phyloP scores from a whole-genome alignment of 179 eudicot genomes.

The Beta corolliflora region DNA sequence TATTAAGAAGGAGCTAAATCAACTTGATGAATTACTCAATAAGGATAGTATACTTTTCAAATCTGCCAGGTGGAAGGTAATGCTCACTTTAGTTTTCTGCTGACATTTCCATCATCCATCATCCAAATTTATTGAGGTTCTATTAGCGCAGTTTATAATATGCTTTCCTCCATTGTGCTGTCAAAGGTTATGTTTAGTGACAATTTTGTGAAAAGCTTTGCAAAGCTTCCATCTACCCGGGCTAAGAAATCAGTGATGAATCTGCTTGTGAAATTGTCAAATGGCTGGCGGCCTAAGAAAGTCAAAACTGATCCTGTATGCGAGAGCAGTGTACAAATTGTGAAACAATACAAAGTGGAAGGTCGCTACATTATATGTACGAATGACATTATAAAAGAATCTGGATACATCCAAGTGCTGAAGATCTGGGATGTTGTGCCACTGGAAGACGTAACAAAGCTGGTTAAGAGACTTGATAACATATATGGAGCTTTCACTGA shows the following conservation, averaged over 20 bases:
- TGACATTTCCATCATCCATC: not conserved
- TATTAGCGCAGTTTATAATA: not conserved
- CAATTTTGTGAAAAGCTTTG: conserved; percentile 58
- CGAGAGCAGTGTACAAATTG: conserved; percentile 45
- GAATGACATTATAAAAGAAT: conserved; percentile 48
- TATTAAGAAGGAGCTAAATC: conserved; percentile 62
- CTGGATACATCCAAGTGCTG: conserved; percentile 49
- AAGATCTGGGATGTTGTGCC: conserved; percentile 78
- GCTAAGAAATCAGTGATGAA: conserved; percentile 53
- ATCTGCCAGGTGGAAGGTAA: conserved; percentile 71
- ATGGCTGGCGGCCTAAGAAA: conserved; percentile 75
- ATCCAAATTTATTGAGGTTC: not conserved
- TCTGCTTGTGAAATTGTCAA: conserved; percentile 58
- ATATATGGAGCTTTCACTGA: conserved; percentile 52
- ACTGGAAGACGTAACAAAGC: conserved; percentile 50
- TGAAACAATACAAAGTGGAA: conserved; percentile 60
- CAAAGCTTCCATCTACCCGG: conserved; percentile 38
- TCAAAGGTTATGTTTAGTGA: conserved; percentile 67
- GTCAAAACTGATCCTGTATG: conserved; percentile 45
- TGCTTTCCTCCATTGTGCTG: not conserved
- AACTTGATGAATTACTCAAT: conserved; percentile 63
- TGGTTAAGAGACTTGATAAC: conserved; percentile 55
- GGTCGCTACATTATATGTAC: conserved; percentile 55
- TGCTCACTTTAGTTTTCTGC: not conserved
- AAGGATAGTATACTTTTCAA: conserved; percentile 51